These are phyloP conservation scores for Penicillium sp. DNA, from an alignment of 2,329 filamentous ascomycete genomes.

Conservation along the genomic window DNA sequence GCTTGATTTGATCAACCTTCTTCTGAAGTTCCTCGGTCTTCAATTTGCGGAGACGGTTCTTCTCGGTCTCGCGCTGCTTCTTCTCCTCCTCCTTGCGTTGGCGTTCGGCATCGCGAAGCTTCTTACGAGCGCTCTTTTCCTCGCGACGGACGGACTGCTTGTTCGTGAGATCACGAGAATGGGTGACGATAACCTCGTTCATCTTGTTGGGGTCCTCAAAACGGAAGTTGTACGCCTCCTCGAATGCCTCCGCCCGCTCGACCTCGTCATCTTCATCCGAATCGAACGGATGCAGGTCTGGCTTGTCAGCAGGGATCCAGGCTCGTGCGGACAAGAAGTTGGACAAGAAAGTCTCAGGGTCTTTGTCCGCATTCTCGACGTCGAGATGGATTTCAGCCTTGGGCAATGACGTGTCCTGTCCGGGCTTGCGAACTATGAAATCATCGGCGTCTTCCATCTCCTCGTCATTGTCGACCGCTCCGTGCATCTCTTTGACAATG, in stretches of 20 bases:
- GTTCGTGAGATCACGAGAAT: conserved; percentile 79
- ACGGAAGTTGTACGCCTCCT: conserved; percentile 89
- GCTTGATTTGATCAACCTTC: conserved; percentile 82
- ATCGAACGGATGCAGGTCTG: conserved; percentile 76
- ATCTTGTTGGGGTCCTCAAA: conserved; percentile 88
- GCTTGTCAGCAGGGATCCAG: conserved; percentile 69
- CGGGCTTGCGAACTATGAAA: conserved; percentile 71
- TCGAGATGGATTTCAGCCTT: conserved; percentile 58
- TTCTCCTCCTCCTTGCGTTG: conserved; percentile 76
- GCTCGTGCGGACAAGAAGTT: conserved; percentile 92
- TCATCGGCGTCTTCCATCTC: conserved; percentile 60
- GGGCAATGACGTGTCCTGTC: conserved; percentile 32
- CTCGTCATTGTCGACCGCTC: conserved; percentile 51
- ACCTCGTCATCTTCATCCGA: conserved; percentile 83
- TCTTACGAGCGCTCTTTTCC: conserved; percentile 71
- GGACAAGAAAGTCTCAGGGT: conserved; percentile 88
- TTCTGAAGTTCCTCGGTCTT: conserved; percentile 87
- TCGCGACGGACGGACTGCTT: conserved; percentile 83
- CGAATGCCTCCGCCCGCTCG: conserved; percentile 75
- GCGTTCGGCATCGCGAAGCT: conserved; percentile 71
- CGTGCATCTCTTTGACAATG: conserved; percentile 77
- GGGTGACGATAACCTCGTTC: conserved; percentile 83
- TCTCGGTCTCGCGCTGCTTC: conserved; percentile 70
- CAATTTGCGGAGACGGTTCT: conserved; percentile 75
- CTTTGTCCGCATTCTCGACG: conserved; percentile 72